A percentile compares a stretch with the other conserved stretches of the same genome.
Evolutionary conservation across 1,284 basidiomycete genomes (phyloP).

Genomic region (Microbotryum silenes-acaulis): DNA sequence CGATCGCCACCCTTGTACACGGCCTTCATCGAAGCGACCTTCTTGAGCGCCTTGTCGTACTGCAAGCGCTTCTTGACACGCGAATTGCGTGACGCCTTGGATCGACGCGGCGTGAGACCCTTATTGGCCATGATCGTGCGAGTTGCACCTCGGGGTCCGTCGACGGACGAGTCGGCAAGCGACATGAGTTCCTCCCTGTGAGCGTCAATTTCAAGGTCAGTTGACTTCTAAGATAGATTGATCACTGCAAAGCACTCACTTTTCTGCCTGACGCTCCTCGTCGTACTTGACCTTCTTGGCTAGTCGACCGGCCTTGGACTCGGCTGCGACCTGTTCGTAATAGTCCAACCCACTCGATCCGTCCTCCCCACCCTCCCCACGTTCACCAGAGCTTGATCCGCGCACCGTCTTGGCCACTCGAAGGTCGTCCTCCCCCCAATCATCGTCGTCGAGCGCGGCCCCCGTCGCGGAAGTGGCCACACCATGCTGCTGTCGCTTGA

Average conservation of each 20-base stretch:
- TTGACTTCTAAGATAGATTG: neutral
- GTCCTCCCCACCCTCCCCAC: slow-evolving; percentile 43
- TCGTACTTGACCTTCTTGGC: slow-evolving; percentile 76
- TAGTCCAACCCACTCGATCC: slow-evolving; percentile 53
- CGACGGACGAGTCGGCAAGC: slow-evolving; percentile 25
- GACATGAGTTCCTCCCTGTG: slow-evolving; percentile 17
- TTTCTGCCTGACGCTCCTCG: slow-evolving; percentile 52
- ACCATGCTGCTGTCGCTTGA: slow-evolving; percentile 43
- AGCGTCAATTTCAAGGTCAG: neutral
- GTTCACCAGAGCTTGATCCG: slow-evolving; percentile 35
- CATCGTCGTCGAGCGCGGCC: slow-evolving; percentile 41
- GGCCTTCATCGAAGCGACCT: slow-evolving; percentile 74
- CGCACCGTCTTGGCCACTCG: slow-evolving; percentile 40
- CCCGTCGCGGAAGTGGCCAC: slow-evolving; percentile 23
- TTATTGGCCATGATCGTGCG: slow-evolving; percentile 85
- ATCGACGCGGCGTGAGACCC: slow-evolving; percentile 75
- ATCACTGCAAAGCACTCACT: slow-evolving; percentile 47
- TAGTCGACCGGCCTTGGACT: slow-evolving; percentile 62
- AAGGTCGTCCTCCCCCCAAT: slow-evolving; percentile 48
- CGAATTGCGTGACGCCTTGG: slow-evolving; percentile 81
- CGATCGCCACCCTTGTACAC: slow-evolving; percentile 76
- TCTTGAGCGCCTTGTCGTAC: slow-evolving; percentile 90
- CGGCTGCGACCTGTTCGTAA: slow-evolving; percentile 75
- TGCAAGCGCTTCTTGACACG: slow-evolving; percentile 88
- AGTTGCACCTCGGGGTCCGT: slow-evolving; percentile 74